These are phyloP conservation scores for Cucurbita maxima DNA, from an alignment of 306 rosid genomes.

Conservation along the genomic window DNA sequence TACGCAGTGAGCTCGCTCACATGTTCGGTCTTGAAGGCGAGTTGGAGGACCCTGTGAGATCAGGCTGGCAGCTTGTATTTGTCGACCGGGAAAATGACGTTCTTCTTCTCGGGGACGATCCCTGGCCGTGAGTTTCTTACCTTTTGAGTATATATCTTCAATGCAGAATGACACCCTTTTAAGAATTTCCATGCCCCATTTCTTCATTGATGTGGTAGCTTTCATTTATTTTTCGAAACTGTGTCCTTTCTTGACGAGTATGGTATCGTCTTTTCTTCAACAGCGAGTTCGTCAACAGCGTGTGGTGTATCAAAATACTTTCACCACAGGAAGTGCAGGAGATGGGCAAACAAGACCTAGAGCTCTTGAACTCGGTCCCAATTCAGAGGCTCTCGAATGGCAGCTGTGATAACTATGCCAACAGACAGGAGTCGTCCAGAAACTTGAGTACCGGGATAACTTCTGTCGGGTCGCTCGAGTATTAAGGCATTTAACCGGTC, in stretches of 20 bases:
- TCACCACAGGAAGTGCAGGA: conserved; percentile 93
- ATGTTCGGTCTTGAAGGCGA: conserved; percentile 79
- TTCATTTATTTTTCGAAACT: not conserved
- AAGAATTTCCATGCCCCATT: not conserved
- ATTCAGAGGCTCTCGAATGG: conserved; percentile 66
- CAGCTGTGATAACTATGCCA: conserved; percentile 50
- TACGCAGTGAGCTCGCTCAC: conserved; percentile 76
- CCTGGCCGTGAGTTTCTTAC: conserved; percentile 39
- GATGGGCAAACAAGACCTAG: conserved; percentile 71
- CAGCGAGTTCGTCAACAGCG: conserved; percentile 94
- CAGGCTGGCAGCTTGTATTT: conserved; percentile 99
- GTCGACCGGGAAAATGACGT: conserved; percentile 90
- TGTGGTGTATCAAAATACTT: conserved; percentile 95
- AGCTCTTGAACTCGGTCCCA: conserved; percentile 64
- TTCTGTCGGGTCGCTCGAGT: conserved; percentile 73
- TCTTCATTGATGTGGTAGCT: not conserved
- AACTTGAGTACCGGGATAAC: conserved; percentile 60
- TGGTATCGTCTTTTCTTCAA: not conserved
- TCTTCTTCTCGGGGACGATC: conserved; percentile 80
- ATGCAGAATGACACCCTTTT: not conserved
- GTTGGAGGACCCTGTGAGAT: conserved; percentile 86
- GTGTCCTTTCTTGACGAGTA: not conserved
- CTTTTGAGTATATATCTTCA: not conserved
- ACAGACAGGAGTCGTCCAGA: conserved; percentile 62
- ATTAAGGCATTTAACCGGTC: conserved; percentile 33